Conservation (phyloP, 75 land plant genomes). For the Azolla pinnata region DNA sequence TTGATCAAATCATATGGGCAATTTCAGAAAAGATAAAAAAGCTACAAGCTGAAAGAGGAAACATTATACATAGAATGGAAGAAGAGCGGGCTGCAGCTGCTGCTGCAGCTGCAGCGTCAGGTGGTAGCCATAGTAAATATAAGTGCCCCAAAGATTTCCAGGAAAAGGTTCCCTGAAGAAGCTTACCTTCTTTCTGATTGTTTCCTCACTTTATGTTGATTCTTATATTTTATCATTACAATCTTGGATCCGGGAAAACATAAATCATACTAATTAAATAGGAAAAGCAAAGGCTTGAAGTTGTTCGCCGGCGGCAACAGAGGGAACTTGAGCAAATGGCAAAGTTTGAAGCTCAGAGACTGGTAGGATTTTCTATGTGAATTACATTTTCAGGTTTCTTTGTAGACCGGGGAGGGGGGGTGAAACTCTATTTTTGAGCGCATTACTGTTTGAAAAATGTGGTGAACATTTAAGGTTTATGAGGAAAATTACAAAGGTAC, state of each 20-base stretch:
- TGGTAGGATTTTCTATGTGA: no score
- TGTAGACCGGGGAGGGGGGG: no score
- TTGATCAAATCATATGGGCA: background rate
- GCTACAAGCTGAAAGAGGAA: conserved; percentile 11
- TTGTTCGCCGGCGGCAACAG: conserved; percentile 14
- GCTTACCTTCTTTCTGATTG: no score
- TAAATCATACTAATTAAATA: background rate
- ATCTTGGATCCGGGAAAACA: background rate
- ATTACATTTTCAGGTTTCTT: no score
- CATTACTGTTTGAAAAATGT: no score
- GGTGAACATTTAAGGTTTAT: no score
- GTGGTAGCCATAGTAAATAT: background rate
- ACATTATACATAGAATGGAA: conserved; percentile 6
- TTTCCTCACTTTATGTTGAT: no score
- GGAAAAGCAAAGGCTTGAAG: conserved; percentile 20
- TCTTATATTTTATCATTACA: background rate
- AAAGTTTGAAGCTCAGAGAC: conserved; percentile 18
- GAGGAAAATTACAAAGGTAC: no score
- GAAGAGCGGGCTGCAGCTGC: background rate
- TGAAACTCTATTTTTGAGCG: no score
- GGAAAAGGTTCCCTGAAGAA: no score
- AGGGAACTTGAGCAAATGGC: conserved; percentile 26
- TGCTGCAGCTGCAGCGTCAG: conserved; percentile 10
- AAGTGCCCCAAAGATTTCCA: conserved; percentile 7
- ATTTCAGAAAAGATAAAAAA: conserved; percentile 15